Evolutionary conservation across 768 basidiomycete species (phyloP), one percentile per base, ranked within the genome.

Genomic region (Lactarius tabidus): DNA sequence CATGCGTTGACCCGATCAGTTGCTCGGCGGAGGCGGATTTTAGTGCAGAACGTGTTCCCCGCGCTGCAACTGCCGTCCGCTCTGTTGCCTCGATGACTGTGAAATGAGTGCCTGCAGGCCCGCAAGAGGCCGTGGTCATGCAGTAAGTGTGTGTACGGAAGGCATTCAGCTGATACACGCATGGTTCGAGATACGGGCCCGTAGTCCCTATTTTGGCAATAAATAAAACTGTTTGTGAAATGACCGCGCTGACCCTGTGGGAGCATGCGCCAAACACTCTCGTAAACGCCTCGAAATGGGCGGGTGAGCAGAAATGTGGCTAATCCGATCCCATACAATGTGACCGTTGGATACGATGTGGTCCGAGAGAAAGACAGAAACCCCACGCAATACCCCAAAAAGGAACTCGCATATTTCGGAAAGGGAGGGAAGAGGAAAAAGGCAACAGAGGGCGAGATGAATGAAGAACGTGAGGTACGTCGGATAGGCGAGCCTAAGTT

Each of bases 101-200:
- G 65, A 62, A 51, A 66, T 57, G 65, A 62, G 60, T 66, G 60
- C 65, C 65, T 62, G 65, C 65, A 66, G 65, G 65, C 20, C 51
- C 65, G 65, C 65, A 66, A 66, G 65, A 66, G 61, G 65, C 65
- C 65, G 65, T 62, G 48, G 65, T 54, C 39, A 66, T 53, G 65
- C 51, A 66, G 65, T 62, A 62, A 62, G 51, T 66, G 60, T 51
- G 61, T 66, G 61, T 66, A 66, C 65, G 65, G 57, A 66, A 66
- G 62, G 39, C 51, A 66, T 66, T 55, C 65, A 66, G 65, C 38
- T 66, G 65, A 66, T 66, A 62, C 56, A 65, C 61, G 36, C 57
- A 56, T 59, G 65, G 58, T 62, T 43, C 38, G 33, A 66, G 56
- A 54, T 66, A 58, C 65, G 60, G 65, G 36, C 57, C 65, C 65